Percentiles rank a stretch among this genome's conserved stretches.
Evolutionary conservation across 257 asterid genomes (phyloP).

Genomic region (Cordia subcordata): DNA sequence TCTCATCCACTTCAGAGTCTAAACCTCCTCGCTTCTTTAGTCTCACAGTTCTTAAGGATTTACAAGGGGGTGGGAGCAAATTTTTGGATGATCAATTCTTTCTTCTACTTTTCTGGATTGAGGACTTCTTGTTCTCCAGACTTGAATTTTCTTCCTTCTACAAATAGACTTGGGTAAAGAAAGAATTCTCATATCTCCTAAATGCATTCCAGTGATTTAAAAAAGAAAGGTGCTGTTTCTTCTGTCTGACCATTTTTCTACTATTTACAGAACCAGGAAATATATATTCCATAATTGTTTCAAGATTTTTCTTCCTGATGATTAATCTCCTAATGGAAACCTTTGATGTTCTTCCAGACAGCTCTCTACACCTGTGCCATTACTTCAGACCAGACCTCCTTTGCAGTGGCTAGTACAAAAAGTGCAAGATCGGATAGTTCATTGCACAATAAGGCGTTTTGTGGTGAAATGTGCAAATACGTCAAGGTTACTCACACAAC

Average conservation of each 20-base stretch:
- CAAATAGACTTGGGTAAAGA: too few species aligned
- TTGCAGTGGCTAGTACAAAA: conserved; percentile 78
- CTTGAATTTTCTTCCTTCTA: too few species aligned
- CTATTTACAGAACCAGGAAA: not conserved
- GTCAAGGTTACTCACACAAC: conserved; percentile 49
- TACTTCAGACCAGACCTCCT: conserved; percentile 37
- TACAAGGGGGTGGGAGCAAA: too few species aligned
- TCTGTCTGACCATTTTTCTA: not conserved
- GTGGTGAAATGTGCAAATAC: conserved; percentile 55
- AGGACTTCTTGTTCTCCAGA: too few species aligned
- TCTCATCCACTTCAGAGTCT: too few species aligned
- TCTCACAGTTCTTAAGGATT: too few species aligned
- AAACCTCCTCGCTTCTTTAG: too few species aligned
- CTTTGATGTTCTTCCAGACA: conserved; percentile 40
- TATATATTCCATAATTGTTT: not conserved
- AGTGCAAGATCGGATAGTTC: conserved; percentile 71
- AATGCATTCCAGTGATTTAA: not conserved
- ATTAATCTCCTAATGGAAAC: conserved; percentile 5
- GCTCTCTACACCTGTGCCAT: conserved; percentile 33
- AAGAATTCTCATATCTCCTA: too few species aligned
- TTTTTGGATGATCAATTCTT: too few species aligned
- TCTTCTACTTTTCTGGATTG: too few species aligned
- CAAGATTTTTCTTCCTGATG: not conserved
- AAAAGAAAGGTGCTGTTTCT: not conserved
- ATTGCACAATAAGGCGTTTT: conserved; percentile 60